Conservation (phyloP, 305 asterid genomes). For the Fraxinus platypoda region DNA sequence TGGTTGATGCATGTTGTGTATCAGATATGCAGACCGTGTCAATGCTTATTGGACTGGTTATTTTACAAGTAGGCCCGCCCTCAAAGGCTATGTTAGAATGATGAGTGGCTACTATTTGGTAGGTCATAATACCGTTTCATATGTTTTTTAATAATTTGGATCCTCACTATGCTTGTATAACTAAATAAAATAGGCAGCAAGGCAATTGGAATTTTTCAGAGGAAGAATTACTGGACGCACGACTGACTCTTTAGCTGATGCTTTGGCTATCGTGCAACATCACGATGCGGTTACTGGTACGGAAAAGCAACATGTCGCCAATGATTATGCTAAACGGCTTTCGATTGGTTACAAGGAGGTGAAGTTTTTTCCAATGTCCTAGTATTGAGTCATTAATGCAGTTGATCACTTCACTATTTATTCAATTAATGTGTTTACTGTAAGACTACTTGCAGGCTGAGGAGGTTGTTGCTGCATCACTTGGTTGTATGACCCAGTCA, state of each 20-base stretch:
- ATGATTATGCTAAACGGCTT: slow-evolving; percentile 80
- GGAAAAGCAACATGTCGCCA: slow-evolving; percentile 74
- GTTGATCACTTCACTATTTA: background rate
- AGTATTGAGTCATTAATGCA: background rate
- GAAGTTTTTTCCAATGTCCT: slow-evolving; percentile 12
- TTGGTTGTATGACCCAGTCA: slow-evolving; percentile 70
- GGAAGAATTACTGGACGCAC: slow-evolving; percentile 65
- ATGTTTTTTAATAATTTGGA: slow-evolving; percentile 26
- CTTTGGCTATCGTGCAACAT: slow-evolving; percentile 79
- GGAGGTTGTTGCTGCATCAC: slow-evolving; percentile 68
- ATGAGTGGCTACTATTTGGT: slow-evolving; percentile 95
- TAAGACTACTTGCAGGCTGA: slow-evolving; percentile 59
- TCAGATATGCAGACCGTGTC: slow-evolving; percentile 86
- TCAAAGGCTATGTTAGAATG: slow-evolving; percentile 78
- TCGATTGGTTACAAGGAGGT: slow-evolving; percentile 80
- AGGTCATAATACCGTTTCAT: slow-evolving; percentile 24
- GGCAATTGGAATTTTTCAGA: slow-evolving; percentile 61
- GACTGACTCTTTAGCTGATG: slow-evolving; percentile 67
- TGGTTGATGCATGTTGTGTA: slow-evolving; percentile 26
- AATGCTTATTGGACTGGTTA: slow-evolving; percentile 99
- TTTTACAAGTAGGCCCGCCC: slow-evolving; percentile 83
- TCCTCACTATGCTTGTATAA: slow-evolving; percentile 25
- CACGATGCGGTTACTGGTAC: slow-evolving; percentile 94
- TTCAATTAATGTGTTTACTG: slow-evolving; percentile 17
- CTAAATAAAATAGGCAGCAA: slow-evolving; percentile 57